phyloP scores from a whole-genome alignment of 805 yeast species.

The Alloascoidea hylecoeti region DNA sequence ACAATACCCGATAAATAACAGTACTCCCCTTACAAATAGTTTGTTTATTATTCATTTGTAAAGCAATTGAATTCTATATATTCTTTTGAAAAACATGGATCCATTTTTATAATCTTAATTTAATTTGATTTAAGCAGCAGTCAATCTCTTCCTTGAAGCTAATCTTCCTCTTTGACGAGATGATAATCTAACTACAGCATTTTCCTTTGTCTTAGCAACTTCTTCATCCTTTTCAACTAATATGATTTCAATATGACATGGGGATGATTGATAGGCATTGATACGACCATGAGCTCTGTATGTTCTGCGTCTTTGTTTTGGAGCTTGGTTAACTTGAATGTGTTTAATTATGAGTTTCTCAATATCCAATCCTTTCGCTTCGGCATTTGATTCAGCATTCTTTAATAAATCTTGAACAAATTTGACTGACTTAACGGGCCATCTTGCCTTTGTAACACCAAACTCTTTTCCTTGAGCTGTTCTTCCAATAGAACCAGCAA shows the following conservation, averaged over 20 bases:
- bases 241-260: slow-evolving; percentile 97
- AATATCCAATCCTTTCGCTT: slow-evolving; percentile 95
- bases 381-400: slow-evolving; percentile 99
- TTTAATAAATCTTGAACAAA: slow-evolving; percentile 87
- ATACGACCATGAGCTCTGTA: slow-evolving; percentile 99
- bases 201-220: slow-evolving; percentile 81
- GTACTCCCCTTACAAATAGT: too few species aligned
- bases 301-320: slow-evolving; percentile 99
- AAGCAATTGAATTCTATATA: too few species aligned
- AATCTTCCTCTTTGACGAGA: background rate
- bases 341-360: slow-evolving; percentile 89
- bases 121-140: too few species aligned
- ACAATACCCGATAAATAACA: too few species aligned
- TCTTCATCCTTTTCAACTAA: slow-evolving; percentile 91
- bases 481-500: slow-evolving; percentile 93
- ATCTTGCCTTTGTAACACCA: slow-evolving; percentile 99
- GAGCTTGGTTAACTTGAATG: slow-evolving; percentile 99
- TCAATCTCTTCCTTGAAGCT: background rate
- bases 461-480: slow-evolving; percentile 99
- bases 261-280: slow-evolving; percentile 97
- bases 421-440: slow-evolving; percentile 99
- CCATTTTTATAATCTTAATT: too few species aligned
- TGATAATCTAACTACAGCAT: background rate
- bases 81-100: too few species aligned
- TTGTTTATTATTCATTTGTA: too few species aligned